Evolutionary conservation across 176 grass and related monocot species (phyloP), one percentile per base, ranked within the genome.

Genomic region (Oryza brachyantha): DNA sequence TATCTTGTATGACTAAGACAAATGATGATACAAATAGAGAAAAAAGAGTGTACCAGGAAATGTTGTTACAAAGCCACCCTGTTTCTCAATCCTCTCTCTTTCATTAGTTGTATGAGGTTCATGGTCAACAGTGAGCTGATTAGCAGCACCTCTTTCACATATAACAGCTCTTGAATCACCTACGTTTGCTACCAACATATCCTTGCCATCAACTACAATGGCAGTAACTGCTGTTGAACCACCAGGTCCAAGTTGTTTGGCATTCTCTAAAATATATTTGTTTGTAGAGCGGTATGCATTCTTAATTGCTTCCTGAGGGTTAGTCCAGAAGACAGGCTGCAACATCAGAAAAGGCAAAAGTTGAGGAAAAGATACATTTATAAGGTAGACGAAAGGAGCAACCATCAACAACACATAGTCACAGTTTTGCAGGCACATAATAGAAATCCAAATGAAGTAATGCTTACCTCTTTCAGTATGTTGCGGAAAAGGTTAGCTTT

Each of bases 141-240:
- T 95, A 74, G 96, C 96, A 41, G 80, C 31, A 75, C 92, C 96
- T 81, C 75, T 89, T 85, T 99, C 90, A 85, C 96, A 95, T 43
- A 95, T 38, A 72, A 99, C 86, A 38, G 96, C 96, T 72, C 96
- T 87, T 0, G 96, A 99, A 57, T 99, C 96, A 3, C 96, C 96
- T 85, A 99, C 59, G 42, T 99, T 99, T 85, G 90, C 96, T 83
- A 99, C 93, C 96, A 90, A 99, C 83, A 99, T 87, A 72, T 95
- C 96, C 61, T 99, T 99, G 34, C 96, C 96, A 93, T 99, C 96
- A 83, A 99, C 73, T 39, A 95, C 86, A 29, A 99, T 95, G 64
- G 88, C 96, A 59, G 96, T 99, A 80, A 99, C 96, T 84, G 96
- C 96, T 72, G 96, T 99, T 17, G 96, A 99, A 57, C 96, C 96